phyloP scores from a whole-genome alignment of 1,284 basidiomycete species.

The Kalmanozyma brasiliensis region DNA sequence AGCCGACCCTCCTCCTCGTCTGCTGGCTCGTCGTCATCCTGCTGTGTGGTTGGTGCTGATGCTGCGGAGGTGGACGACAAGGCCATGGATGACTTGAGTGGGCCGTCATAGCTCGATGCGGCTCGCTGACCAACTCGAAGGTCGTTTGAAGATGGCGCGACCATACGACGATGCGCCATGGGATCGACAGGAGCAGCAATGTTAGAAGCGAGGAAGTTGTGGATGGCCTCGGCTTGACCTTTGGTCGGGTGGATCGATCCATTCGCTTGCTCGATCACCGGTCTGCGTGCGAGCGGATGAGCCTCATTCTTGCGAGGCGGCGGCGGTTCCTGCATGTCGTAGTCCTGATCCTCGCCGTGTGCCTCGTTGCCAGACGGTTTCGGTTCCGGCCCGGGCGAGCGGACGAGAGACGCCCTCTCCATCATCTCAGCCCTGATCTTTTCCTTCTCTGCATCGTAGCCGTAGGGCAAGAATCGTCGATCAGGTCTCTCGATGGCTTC shows the following conservation, averaged over 20 bases:
- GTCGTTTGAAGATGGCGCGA: constrained; percentile 27
- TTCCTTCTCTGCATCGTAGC: constrained; percentile 43
- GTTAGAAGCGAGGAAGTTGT: constrained; percentile 43
- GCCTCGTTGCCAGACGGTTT: constrained; percentile 1
- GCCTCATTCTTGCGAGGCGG: constrained; percentile 41
- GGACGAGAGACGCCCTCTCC: constrained; percentile 46
- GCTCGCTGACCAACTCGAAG: constrained; percentile 26
- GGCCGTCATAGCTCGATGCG: constrained; percentile 7
- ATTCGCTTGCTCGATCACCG: constrained; percentile 16
- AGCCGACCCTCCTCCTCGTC: constrained; percentile 33
- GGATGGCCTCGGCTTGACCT: constrained; percentile 39
- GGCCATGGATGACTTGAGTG: constrained; percentile 5
- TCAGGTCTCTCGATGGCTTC: constrained; percentile 23
- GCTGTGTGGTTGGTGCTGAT: constrained; percentile 6
- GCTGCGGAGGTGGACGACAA: constrained; percentile 11
- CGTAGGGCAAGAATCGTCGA: constrained; percentile 35
- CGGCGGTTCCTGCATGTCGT: constrained; percentile 38
- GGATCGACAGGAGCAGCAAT: constrained; percentile 35
- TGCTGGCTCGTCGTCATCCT: constrained; percentile 22
- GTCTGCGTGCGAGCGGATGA: constrained; percentile 29
- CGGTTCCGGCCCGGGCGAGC: constrained; percentile 34
- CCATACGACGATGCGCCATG: constrained; percentile 28
- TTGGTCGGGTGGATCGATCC: constrained; percentile 32
- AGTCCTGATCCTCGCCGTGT: constrained; percentile 17
- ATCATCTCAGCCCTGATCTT: constrained; percentile 43